Percentiles rank a stretch among this genome's conserved stretches.
Conservation (phyloP, 371 early-diverging fungal species). For the Mucor mucedo region DNA sequence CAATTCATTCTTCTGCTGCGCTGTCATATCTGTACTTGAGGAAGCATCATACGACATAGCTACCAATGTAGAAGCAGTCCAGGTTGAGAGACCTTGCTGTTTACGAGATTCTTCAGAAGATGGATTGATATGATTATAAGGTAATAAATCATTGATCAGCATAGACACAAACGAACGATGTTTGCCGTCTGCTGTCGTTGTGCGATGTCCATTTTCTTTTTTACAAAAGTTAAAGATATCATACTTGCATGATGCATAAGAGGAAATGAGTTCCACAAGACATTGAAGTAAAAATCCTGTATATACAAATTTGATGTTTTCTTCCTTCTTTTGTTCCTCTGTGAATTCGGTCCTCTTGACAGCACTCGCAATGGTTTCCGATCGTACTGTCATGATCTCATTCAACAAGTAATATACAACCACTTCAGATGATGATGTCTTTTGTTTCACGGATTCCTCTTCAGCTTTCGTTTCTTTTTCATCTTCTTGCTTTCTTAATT, state of each 20-base stretch:
- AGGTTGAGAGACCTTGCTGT: constrained; percentile 67
- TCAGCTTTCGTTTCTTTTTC: constrained; percentile 9
- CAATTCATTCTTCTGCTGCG: constrained; percentile 59
- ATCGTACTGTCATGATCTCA: constrained; percentile 41
- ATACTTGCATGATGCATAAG: constrained; percentile 84
- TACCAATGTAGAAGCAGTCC: constrained; percentile 67
- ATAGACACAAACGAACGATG: constrained; percentile 53
- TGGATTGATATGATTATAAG: constrained; percentile 59
- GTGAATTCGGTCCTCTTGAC: constrained; percentile 20
- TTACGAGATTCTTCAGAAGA: constrained; percentile 59
- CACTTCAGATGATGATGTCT: constrained; percentile 29
- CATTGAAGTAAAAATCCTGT: constrained; percentile 88
- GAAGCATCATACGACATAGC: constrained; percentile 58
- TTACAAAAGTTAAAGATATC: constrained; percentile 72
- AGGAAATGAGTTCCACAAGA: constrained; percentile 82
- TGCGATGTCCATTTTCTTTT: constrained; percentile 37
- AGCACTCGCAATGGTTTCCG: constrained; percentile 15
- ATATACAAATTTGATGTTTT: constrained; percentile 58
- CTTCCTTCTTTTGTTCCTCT: constrained; percentile 35
- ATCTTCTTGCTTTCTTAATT: constrained; percentile 23
- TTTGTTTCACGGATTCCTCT: constrained; percentile 9
- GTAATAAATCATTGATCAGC: constrained; percentile 68
- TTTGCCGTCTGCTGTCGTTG: constrained; percentile 43
- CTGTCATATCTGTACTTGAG: constrained; percentile 51
- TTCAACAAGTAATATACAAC: constrained; percentile 46